Base-by-base conservation (phyloP, 1,139 yeast genomes). In the Saccharomyces hybrid region DNA sequence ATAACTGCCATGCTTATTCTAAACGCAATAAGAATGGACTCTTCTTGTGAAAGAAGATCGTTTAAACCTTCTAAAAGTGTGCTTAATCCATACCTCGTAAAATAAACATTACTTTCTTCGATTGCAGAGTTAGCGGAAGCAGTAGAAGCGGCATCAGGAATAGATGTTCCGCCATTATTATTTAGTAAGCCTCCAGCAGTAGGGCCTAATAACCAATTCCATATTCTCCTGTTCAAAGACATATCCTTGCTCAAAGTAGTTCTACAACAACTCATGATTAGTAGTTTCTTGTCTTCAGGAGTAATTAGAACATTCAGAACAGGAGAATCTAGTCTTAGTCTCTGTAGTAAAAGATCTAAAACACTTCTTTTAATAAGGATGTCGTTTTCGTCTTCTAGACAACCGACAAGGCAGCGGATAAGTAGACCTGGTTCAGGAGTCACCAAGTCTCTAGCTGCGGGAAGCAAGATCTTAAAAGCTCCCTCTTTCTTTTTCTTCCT, bases 171-270 rank as follows among this genome's bases (percentile, higher is more conserved):
- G 29, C 51, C 49, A 34, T 32, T 52, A 14, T 55, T 52, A 13
- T 41, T 50, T 16, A 46, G 41, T 47, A 31, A 34, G 9, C 46
- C 42, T 11, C 58, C 41, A 8, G 57, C 49, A 3, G 59, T 47
- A 9, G 97, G 95, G 0, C 98, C 98, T 48, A 91, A 71, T 8
- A 93, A 73, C 95, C 97, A 91, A 60, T 79, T 84, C 97, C 98
- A 91, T 29, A 93, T 75, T 61, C 99, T 78, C 69, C 98, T 77
- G 67, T 93, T 95, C 58, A 93, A 77, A 19, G 97, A 88, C 96
- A 93, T 89, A 69, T 93, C 99, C 62, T 84, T 84, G 48, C 85
- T 81, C 52, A 90, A 73, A 1, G 95, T 85, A 0, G 91, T 82
- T 11, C 76, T 71, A 49, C 88, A 78, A 34, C 93, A 87, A 6